These are phyloP conservation scores for Nicotiana tabacum DNA, from an alignment of 257 asterid species.

Conservation along the genomic window DNA sequence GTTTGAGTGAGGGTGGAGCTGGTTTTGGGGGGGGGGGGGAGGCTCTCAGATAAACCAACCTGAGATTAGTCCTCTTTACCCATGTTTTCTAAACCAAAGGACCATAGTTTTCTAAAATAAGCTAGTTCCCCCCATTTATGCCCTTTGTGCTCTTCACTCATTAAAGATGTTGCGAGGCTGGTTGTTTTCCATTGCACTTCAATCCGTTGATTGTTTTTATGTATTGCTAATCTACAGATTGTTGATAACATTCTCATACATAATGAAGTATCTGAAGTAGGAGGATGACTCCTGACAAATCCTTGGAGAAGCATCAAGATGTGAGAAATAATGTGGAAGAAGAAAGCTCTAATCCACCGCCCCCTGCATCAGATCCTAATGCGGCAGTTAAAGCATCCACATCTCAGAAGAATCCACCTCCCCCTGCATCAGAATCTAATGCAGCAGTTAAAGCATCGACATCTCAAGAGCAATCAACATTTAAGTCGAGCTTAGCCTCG, in stretches of 20 bases:
- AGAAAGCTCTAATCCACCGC: constrained; percentile 35
- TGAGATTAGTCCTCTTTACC: neutral
- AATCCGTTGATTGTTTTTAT: neutral
- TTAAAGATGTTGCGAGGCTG: neutral
- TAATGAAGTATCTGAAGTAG: no score
- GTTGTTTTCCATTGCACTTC: neutral
- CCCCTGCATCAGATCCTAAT: constrained; percentile 24
- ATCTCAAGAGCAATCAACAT: constrained; percentile 28
- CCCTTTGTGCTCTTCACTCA: neutral
- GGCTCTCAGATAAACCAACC: neutral
- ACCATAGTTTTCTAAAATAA: neutral
- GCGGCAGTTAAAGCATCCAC: constrained; percentile 16
- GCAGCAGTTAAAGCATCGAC: constrained; percentile 16
- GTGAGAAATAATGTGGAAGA: constrained; percentile 50
- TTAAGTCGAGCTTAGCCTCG: constrained; percentile 42
- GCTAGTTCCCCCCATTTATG: neutral
- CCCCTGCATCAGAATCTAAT: constrained; percentile 25
- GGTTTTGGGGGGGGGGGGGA: neutral
- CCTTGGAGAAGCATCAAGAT: constrained; percentile 35
- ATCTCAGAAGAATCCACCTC: constrained; percentile 26
- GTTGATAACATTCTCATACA: constrained; percentile 69
- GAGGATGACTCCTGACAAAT: constrained; percentile 25
- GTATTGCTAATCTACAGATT: constrained; percentile 36
- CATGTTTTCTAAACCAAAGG: neutral
- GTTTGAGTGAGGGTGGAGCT: neutral